Evolutionary conservation across 352 stramenopile genomes (phyloP).

Genomic region (Globisporangium polare): DNA sequence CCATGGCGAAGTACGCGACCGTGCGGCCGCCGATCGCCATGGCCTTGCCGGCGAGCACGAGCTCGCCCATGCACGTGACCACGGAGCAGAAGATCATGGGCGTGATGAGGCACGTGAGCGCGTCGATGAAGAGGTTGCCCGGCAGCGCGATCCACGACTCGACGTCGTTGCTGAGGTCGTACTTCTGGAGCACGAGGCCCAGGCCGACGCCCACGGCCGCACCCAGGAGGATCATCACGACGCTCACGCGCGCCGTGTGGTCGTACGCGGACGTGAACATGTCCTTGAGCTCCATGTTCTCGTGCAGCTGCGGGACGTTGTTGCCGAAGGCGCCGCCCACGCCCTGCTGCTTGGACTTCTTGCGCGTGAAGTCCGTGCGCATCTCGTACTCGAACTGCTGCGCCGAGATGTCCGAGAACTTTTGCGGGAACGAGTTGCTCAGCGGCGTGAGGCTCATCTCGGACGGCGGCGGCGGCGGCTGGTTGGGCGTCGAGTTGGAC

Average conservation of each 20-base stretch:
- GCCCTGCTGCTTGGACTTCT: constrained; percentile 14
- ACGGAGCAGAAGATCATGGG: constrained; percentile 42
- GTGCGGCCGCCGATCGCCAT: constrained; percentile 31
- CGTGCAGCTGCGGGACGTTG: constrained; percentile 4
- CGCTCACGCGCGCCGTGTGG: constrained; percentile 16
- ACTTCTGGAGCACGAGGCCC: constrained; percentile 23
- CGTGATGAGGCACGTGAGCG: constrained; percentile 45
- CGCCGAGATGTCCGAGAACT: constrained; percentile 15
- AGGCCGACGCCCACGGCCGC: constrained; percentile 22
- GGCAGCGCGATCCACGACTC: constrained; percentile 29
- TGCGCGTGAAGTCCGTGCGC: constrained; percentile 19
- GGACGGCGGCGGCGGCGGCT: constrained; percentile 7
- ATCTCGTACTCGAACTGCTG: constrained; percentile 17
- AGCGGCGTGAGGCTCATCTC: constrained; percentile 17
- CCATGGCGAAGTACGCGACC: constrained; percentile 21
- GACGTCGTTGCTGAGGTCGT: constrained; percentile 16
- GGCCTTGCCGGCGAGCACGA: constrained; percentile 32
- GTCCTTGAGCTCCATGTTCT: constrained; percentile 15
- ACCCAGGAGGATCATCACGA: constrained; percentile 19
- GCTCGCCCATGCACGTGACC: constrained; percentile 27
- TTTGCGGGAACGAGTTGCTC: constrained; percentile 9
- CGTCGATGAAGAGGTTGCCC: constrained; percentile 34
- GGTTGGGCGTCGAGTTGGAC: constrained; percentile 11
- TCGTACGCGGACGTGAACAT: constrained; percentile 16
- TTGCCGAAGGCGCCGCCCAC: neutral